Base-by-base conservation (phyloP, 768 basidiomycete species). In the Tricholoma sp. region DNA sequence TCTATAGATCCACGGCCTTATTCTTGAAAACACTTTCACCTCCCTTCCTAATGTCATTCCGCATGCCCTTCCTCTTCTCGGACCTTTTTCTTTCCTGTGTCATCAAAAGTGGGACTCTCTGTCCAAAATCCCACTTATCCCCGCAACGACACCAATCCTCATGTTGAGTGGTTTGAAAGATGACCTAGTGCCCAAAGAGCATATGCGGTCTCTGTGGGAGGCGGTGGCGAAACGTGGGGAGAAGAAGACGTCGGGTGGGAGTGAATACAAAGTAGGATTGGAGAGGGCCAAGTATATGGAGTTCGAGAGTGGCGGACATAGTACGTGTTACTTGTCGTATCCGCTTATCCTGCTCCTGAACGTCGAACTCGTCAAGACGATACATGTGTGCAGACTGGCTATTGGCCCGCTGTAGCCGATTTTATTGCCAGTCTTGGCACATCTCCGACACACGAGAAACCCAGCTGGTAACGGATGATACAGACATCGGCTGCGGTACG, bases 11-110 rank as follows among this genome's bases (percentile, higher is more conserved):
- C 57, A 75, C 16, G 94, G 87, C 0, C 77, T 97, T 14, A 82
- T 98, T 56, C 78, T 98, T 57, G 95, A 98, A 75, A 98, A 97
- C 69, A 96, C 95, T 0, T 97, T 97, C 70, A 83, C 88, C 32
- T 92, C 89, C 41, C 80, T 98, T 27, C 88, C 88, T 5, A 80
- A 78, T 52, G 82, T 96, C 14, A 83, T 97, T n/a, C 94, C 92
- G 0, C 76, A 83, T 59, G 83, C 88, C 14, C 74, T 97, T 32
- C 94, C 94, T 5, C 67, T 82, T 31, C 79, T 94, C 29, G 76
- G 81, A 0, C 88, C 86, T 3, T 77, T 94, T 65, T 75, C 91
- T 18, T 88, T 88, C 71, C 80, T 94, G 11, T 88, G 91, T 62
- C 86, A 93, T 64, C 85, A 96, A 69, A 89, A 87, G 67, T 96